Evolutionary conservation across 352 stramenopile species (phyloP), one percentile per base, ranked within the genome.

Genomic region (Plasmopara halstedii): DNA sequence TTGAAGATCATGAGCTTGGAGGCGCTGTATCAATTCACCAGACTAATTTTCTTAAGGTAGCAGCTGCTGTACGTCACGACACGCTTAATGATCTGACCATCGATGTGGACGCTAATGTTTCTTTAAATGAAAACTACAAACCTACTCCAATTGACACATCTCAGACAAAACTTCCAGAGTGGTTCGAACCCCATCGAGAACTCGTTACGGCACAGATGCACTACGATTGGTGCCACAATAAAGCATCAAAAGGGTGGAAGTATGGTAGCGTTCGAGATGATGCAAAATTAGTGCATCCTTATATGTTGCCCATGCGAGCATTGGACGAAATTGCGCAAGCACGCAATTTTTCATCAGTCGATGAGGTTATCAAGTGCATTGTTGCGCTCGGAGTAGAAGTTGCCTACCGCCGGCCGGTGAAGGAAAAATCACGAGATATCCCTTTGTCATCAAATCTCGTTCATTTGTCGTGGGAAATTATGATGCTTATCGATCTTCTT

Each of bases 401-500:
- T 9, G 52, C 17, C 10, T 64, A 60, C 20, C 34, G 41, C 10
- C 45, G 45, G 4, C 40, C 41, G 31, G 14, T 35, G 14, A 60
- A 60, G 39, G 33, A 35, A 44, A 65, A 46, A 62, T 54, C 35
- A 3, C n/a, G 31, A 15, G 22, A 58, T 10, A 51, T 56, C 19
- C 66, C 61, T 0, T 64, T 85, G 17, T 44, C 33, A 27, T 51
- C 54, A 0, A 60, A 74, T 8, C 50, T 66, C 13, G 54, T 78
- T 18, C 41, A 58, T 2, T 53, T 88, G 10, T 70, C 70, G 18
- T 85, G 76, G 66, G 64, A 88, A 17, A 48, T 83, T 40, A 46
- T 85, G 42, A 64, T 88, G 55, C 64, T 88, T 17, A 53, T 85
- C 10, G 76, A 88, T 58, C 34, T 85, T 15, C 58, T 88, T 0